Evolutionary conservation across 2,329 filamentous ascomycete species (phyloP).

Genomic region (Ploettnerulaceae sp.): DNA sequence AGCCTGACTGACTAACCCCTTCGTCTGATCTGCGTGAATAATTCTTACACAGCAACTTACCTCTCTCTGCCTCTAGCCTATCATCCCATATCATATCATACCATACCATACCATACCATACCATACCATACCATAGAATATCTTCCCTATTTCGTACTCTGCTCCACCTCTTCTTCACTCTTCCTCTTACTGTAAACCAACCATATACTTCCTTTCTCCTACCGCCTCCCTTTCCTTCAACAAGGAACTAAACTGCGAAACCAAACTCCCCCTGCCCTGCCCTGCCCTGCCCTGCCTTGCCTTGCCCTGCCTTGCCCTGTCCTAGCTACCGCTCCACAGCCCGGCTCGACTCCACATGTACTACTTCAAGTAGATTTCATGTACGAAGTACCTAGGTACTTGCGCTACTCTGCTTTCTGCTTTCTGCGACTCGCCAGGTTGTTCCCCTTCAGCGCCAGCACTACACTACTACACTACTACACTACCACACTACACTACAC

Average conservation of each 20-base stretch:
- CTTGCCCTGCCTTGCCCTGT: neutral
- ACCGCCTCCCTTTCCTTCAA: neutral
- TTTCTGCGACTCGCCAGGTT: neutral
- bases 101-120: too few species aligned
- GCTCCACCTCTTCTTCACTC: too few species aligned
- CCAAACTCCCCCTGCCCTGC: neutral
- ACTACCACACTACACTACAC: too few species aligned
- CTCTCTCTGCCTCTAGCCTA: too few species aligned
- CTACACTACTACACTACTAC: too few species aligned
- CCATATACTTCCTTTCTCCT: neutral
- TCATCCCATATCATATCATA: too few species aligned
- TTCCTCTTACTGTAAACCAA: too few species aligned
- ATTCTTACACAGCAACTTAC: too few species aligned
- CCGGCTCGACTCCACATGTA: neutral
- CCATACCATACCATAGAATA: too few species aligned
- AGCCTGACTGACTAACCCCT: too few species aligned
- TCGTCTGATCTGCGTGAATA: too few species aligned
- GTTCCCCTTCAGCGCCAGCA: neutral
- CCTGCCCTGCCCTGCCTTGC: neutral
- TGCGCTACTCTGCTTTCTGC: neutral
- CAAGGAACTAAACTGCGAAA: neutral
- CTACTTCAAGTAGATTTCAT: neutral
- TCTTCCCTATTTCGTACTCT: too few species aligned
- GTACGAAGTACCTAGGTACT: neutral
- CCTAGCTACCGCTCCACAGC: neutral